phyloP scores from a whole-genome alignment of 2,329 filamentous ascomycete species.

The Sporothrix luriei region DNA sequence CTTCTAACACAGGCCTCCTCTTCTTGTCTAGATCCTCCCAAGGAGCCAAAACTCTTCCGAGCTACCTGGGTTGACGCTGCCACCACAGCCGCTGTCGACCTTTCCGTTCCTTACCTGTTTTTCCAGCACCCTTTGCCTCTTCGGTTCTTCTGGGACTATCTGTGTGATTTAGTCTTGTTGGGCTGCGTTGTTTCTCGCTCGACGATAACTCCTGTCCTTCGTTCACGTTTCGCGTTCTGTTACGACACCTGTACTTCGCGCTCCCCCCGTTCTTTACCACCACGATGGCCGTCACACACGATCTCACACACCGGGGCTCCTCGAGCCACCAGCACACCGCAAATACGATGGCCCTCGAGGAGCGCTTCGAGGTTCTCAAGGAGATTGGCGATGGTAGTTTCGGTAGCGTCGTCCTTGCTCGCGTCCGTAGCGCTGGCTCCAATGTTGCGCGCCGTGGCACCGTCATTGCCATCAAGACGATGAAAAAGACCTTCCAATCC shows the following conservation, averaged over 20 bases:
- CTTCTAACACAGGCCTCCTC: conserved; percentile 6
- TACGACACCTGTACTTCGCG: no score
- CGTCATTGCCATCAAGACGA: conserved; percentile 97
- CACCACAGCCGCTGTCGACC: conserved; percentile 5
- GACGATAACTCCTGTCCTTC: neutral
- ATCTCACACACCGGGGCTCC: conserved; percentile 69
- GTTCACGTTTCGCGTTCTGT: neutral
- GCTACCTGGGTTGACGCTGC: conserved; percentile 26
- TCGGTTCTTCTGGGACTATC: neutral
- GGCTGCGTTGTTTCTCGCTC: neutral
- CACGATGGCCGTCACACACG: conserved; percentile 76
- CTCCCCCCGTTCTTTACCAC: neutral
- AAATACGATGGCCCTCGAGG: conserved; percentile 70
- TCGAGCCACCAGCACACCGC: conserved; percentile 53
- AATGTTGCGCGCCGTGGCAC: conserved; percentile 87
- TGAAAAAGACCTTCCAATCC: conserved; percentile 99
- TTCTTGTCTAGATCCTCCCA: conserved; percentile 5
- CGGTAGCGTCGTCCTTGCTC: conserved; percentile 88
- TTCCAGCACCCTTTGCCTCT: neutral
- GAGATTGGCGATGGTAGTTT: conserved; percentile 99
- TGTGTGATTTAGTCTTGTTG: neutral
- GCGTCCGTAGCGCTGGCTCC: conserved; percentile 87
- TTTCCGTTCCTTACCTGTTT: conserved; percentile 25
- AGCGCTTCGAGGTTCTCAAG: conserved; percentile 95
- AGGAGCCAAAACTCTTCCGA: neutral